These are phyloP conservation scores for Neurospora sublineolata DNA, from an alignment of 495 filamentous ascomycete genomes.

Conservation along the genomic window DNA sequence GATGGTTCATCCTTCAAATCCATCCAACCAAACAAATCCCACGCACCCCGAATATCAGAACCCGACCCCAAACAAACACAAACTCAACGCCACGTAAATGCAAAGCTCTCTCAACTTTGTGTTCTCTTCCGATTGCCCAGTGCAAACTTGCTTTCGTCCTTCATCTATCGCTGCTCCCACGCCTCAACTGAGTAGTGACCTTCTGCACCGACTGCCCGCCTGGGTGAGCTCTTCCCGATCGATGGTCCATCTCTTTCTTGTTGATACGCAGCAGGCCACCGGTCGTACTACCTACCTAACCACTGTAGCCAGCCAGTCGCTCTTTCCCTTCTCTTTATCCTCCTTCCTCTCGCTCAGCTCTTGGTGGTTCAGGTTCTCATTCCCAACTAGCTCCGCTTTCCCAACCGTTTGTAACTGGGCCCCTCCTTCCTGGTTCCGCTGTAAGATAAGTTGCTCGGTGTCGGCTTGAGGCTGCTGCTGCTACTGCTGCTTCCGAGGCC, in stretches of 20 bases:
- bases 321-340: background rate
- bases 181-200: background rate
- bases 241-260: background rate
- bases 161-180: background rate
- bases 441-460: background rate
- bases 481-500: background rate
- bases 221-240: background rate
- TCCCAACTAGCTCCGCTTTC: background rate
- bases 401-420: background rate
- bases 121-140: background rate
- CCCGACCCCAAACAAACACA: slow-evolving; percentile 1
- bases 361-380: background rate
- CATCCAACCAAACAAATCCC: background rate
- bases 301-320: background rate
- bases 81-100: slow-evolving; percentile 17
- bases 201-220: background rate
- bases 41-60: background rate
- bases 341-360: background rate
- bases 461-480: background rate
- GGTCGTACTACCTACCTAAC: background rate
- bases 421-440: background rate
- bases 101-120: background rate
- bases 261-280: background rate
- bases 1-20: background rate
- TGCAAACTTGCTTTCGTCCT: background rate